These are phyloP conservation scores for Firmiana major DNA, from an alignment of 345 rosid species.

Conservation along the genomic window DNA sequence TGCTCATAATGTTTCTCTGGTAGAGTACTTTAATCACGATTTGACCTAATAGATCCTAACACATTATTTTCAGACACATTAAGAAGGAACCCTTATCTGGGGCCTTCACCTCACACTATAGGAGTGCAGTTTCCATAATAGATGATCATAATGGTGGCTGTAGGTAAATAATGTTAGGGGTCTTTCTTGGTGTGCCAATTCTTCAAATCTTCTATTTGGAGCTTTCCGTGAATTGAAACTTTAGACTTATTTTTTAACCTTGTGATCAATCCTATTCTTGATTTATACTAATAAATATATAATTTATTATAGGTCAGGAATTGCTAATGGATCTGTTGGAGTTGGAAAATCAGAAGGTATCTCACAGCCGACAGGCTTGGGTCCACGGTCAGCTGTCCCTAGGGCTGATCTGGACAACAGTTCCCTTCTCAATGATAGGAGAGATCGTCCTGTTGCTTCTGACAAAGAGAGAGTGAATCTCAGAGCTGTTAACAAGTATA, in stretches of 20 bases:
- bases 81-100: background rate
- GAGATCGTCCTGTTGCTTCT: constrained; percentile 64
- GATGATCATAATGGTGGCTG: constrained; percentile 12
- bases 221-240: background rate
- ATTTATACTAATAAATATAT: constrained; percentile 17
- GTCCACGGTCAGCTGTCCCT: constrained; percentile 54
- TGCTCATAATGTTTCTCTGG: constrained; percentile 7
- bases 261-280: constrained; percentile 15
- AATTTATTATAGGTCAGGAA: constrained; percentile 58
- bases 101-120: background rate
- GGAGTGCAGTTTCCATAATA: background rate
- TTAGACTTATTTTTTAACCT: constrained; percentile 17
- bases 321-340: constrained; percentile 57
- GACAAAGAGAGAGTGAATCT: constrained; percentile 79
- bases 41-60: background rate
- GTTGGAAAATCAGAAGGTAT: constrained; percentile 68
- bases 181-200: constrained; percentile 17
- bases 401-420: constrained; percentile 61
- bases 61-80: background rate
- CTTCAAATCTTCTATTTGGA: background rate
- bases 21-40: background rate
- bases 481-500: constrained; percentile 79
- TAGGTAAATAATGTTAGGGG: constrained; percentile 6
- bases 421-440: constrained; percentile 61
- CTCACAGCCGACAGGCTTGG: constrained; percentile 55